These are phyloP conservation scores for Geopyxis carbonaria DNA, from an alignment of 495 filamentous ascomycete species.

Conservation along the genomic window DNA sequence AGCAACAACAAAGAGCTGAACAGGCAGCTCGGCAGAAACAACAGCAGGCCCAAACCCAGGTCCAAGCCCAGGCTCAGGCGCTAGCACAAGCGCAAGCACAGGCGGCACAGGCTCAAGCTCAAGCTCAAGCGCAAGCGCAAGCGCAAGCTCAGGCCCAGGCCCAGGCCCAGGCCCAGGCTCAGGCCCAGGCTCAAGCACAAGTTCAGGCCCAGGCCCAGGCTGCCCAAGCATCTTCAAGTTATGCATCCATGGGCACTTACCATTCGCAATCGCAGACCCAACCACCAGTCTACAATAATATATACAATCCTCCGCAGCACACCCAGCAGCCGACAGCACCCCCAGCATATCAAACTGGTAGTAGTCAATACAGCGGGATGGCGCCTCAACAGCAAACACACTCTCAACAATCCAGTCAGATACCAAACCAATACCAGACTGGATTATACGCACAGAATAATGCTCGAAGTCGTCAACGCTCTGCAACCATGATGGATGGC, in stretches of 20 bases:
- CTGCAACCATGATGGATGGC: constrained; percentile 92
- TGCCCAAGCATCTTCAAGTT: constrained; percentile 25
- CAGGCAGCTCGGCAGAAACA: constrained; percentile 37
- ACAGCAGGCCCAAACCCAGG: constrained; percentile 44
- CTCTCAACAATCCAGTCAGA: constrained; percentile 43
- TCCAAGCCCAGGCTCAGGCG: constrained; percentile 34
- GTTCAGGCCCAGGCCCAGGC: constrained; percentile 43
- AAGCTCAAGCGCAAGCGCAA: constrained; percentile 40
- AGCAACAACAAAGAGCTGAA: constrained; percentile 90
- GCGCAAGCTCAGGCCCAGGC: constrained; percentile 30
- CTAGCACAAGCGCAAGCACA: constrained; percentile 36
- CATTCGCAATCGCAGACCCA: constrained; percentile 29
- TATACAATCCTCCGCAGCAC: constrained; percentile 27
- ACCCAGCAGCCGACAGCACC: constrained; percentile 56
- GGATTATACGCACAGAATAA: constrained; percentile 70
- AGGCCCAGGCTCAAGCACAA: constrained; percentile 36
- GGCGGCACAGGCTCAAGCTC: constrained; percentile 37
- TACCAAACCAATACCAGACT: constrained; percentile 32
- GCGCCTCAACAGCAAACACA: constrained; percentile 12
- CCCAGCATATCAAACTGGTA: constrained; percentile 55
- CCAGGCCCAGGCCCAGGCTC: constrained; percentile 42
- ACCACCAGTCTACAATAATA: constrained; percentile 54
- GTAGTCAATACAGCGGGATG: constrained; percentile 39
- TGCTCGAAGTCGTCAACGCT: constrained; percentile 67
- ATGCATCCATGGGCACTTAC: constrained; percentile 16